Evolutionary conservation across 176 grass and related monocot genomes (phyloP).

Genomic region (Carex cristatella): DNA sequence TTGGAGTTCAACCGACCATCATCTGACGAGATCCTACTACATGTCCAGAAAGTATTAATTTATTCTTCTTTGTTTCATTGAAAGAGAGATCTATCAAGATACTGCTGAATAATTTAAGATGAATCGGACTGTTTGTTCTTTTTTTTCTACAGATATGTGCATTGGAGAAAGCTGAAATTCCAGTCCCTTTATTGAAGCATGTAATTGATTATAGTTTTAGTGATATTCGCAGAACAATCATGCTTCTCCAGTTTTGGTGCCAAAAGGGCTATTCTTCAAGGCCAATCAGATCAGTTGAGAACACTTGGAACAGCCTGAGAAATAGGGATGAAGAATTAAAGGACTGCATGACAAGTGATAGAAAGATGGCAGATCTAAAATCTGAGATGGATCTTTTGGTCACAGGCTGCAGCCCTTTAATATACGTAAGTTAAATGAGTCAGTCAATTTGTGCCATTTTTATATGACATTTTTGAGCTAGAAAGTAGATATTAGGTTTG

Average conservation of each 20-base stretch:
- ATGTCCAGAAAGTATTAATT: slow-evolving; percentile 55
- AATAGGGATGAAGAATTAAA: slow-evolving; percentile 38
- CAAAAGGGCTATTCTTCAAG: slow-evolving; percentile 46
- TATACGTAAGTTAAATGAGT: slow-evolving; percentile 34
- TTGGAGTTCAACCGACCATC: slow-evolving; percentile 79
- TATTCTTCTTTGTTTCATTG: neutral
- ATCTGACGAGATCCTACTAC: slow-evolving; percentile 64
- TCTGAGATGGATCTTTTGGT: slow-evolving; percentile 82
- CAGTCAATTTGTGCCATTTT: neutral
- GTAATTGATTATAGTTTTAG: slow-evolving; percentile 48
- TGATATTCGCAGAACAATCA: slow-evolving; percentile 74
- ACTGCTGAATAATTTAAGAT: neutral
- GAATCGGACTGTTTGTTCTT: slow-evolving; percentile 14
- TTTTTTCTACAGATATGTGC: slow-evolving; percentile 60
- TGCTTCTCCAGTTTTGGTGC: slow-evolving; percentile 94
- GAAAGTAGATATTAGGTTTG: neutral
- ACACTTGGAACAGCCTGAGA: slow-evolving; percentile 77
- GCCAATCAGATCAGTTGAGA: slow-evolving; percentile 38
- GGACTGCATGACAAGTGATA: slow-evolving; percentile 34
- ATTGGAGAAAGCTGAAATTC: slow-evolving; percentile 49
- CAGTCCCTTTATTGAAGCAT: slow-evolving; percentile 43
- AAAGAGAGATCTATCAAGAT: neutral
- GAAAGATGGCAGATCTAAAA: slow-evolving; percentile 52
- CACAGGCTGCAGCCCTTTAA: slow-evolving; percentile 38
- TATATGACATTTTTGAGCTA: neutral